Base-by-base conservation (phyloP, 2,329 filamentous ascomycete species). In the Rhinocladiella similis region DNA sequence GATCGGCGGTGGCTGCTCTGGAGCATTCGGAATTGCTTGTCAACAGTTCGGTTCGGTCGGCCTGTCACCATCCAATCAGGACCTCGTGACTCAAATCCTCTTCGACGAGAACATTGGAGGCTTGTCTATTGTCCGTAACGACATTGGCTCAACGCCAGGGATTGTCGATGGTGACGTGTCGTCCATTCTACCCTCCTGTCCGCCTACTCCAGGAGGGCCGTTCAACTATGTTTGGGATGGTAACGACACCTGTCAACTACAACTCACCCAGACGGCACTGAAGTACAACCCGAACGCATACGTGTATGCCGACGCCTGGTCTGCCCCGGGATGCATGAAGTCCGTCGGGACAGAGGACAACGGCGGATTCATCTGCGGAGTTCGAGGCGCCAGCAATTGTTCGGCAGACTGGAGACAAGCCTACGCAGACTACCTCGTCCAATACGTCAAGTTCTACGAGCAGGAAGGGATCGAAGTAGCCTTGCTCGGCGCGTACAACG, bases 261-360 rank as follows among this genome's bases (percentile, higher is more conserved):
- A 73, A 68, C 70, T 84, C 38, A 75, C 76, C 6, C 72, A 83
- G 66, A 71, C 80, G 65, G 80, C 80, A 3, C 65, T 70, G 20
- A 60, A 63, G 22, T 75, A 75, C 61, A 56, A 56, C 42, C 53
- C 53, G 9, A 56, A 56, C 27, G 81, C 70, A 25, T 73, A 68
- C 1, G 74, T 80, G 57, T 78, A 80, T 59, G 75, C 73, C 1
- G 74, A 81, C 66, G 77, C 78, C 0, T 81, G 78, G 78, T 76
- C 73, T 55, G 78, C 78, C 0, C 78, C 77, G 0, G 76, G 75
- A 0, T 80, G 74, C 63, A 81, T 81, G 78, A 80, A 80, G 70
- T 79, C 73, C 4, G 80, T 79, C 53, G 66, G 66, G 2, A 69
- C 74, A 49, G 73, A 80, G 47, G 68, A 66, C 35, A 71, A 76